These are phyloP conservation scores for Saccharata proteae DNA, from an alignment of 2,329 filamentous ascomycete species.

Conservation along the genomic window DNA sequence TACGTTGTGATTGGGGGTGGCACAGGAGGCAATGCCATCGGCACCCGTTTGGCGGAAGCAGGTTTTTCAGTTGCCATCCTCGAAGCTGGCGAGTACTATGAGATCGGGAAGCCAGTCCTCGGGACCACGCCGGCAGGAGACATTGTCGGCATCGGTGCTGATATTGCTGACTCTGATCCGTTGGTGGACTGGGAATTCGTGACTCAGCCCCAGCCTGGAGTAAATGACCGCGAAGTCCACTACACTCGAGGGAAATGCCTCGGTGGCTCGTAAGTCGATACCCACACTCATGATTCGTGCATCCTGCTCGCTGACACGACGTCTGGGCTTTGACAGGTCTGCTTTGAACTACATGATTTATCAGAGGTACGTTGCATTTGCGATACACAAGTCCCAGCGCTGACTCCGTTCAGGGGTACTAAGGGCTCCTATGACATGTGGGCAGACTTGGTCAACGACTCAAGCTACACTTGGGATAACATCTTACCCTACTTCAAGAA, in stretches of 20 bases:
- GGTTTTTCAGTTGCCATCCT: conserved; percentile 17
- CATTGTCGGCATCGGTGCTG: conserved; percentile 13
- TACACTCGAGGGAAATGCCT: conserved; percentile 20
- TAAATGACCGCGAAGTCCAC: conserved; percentile 12
- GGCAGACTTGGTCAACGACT: conserved; percentile 20
- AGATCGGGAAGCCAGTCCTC: conserved; percentile 16
- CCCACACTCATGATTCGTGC: no score
- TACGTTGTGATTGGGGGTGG: conserved; percentile 17
- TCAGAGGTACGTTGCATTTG: conserved; percentile 10
- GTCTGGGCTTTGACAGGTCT: conserved; percentile 11
- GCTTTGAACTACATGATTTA: conserved; percentile 17
- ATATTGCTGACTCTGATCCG: conserved; percentile 14
- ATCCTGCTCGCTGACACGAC: conserved; percentile 14
- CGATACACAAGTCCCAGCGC: no score
- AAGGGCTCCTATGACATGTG: conserved; percentile 15
- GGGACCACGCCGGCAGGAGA: conserved; percentile 13
- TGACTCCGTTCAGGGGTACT: conserved; percentile 6
- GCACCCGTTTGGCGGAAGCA: conserved; percentile 12
- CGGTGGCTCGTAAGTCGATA: conserved; percentile 14
- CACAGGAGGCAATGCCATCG: conserved; percentile 15
- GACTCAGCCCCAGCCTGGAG: conserved; percentile 16
- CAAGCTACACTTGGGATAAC: conserved; percentile 18
- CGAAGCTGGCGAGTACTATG: conserved; percentile 19
- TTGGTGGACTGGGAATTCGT: conserved; percentile 19
- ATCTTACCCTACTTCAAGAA: conserved; percentile 19